A percentile compares a stretch with the other conserved stretches of the same genome.
These are phyloP conservation scores for Suillus brevipes DNA, from an alignment of 768 basidiomycete genomes.

Conservation along the genomic window DNA sequence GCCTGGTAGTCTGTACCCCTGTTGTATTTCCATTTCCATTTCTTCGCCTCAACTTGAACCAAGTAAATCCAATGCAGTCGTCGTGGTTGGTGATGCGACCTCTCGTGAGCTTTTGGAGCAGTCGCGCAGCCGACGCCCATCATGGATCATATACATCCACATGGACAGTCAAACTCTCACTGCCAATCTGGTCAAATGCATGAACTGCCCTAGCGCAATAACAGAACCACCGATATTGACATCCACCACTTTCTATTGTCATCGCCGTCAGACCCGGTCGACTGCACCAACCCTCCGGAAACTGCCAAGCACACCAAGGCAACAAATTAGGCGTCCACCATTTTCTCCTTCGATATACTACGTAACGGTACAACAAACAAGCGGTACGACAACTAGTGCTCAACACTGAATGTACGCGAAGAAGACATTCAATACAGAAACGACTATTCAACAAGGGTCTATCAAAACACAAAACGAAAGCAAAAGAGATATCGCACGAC, in stretches of 20 bases:
- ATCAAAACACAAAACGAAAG: conserved; percentile 7
- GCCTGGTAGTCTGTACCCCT: neutral
- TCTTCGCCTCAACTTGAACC: neutral
- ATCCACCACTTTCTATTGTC: neutral
- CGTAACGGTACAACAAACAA: conserved; percentile 12
- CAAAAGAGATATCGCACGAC: conserved; percentile 19
- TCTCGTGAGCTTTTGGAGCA: neutral
- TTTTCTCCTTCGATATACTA: neutral
- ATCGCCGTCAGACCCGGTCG: neutral
- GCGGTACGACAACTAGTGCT: conserved; percentile 7
- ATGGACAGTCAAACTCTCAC: neutral
- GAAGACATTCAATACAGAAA: conserved; percentile 8
- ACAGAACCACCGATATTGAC: neutral
- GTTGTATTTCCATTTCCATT: neutral
- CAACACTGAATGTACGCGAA: neutral
- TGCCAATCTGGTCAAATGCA: neutral
- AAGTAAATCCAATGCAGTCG: neutral
- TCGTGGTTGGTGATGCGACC: neutral
- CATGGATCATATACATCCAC: neutral
- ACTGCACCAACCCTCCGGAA: neutral
- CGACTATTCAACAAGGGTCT: conserved; percentile 6
- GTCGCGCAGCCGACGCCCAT: neutral
- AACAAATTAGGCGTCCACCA: neutral
- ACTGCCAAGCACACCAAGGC: neutral
- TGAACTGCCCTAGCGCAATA: neutral